A percentile compares a stretch with the other conserved stretches of the same genome.
phyloP scores from a whole-genome alignment of 441 rosid genomes.

The Isatis lusitanica region DNA sequence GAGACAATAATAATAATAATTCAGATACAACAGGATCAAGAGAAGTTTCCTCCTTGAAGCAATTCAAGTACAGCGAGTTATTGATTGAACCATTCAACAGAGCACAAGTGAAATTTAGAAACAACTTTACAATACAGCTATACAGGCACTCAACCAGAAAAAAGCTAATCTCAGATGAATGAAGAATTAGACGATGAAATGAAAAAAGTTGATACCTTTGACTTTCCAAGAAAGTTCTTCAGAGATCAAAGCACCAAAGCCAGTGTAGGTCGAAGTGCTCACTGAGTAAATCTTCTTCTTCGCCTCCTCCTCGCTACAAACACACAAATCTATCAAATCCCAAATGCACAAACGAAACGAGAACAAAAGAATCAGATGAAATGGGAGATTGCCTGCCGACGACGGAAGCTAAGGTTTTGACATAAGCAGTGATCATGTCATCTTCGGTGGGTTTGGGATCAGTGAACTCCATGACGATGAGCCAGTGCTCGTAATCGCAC shows the following conservation, averaged over 20 bases:
- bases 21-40: neutral
- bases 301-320: slow-evolving; percentile 88
- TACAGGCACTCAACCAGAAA: neutral
- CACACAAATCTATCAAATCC: neutral
- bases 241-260: slow-evolving; percentile 92
- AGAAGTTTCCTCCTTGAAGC: neutral
- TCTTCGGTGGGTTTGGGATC: slow-evolving; percentile 81
- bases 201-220: slow-evolving; percentile 59
- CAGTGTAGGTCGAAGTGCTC: slow-evolving; percentile 80
- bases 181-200: neutral
- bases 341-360: neutral
- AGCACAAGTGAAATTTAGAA: neutral
- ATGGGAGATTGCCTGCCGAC: slow-evolving; percentile 58
- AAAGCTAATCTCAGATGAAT: neutral
- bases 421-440: slow-evolving; percentile 78
- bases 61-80: neutral
- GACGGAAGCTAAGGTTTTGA: slow-evolving; percentile 72
- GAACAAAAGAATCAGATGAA: no score
- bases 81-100: neutral
- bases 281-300: slow-evolving; percentile 97
- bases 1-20: neutral
- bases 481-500: slow-evolving; percentile 97
- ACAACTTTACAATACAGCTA: neutral
- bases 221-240: slow-evolving; percentile 91
- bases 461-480: slow-evolving; percentile 85